A percentile compares a stretch with the other conserved stretches of the same genome.
These are phyloP conservation scores for Xerocomellus dryophilus DNA, from an alignment of 768 basidiomycete species.

Conservation along the genomic window DNA sequence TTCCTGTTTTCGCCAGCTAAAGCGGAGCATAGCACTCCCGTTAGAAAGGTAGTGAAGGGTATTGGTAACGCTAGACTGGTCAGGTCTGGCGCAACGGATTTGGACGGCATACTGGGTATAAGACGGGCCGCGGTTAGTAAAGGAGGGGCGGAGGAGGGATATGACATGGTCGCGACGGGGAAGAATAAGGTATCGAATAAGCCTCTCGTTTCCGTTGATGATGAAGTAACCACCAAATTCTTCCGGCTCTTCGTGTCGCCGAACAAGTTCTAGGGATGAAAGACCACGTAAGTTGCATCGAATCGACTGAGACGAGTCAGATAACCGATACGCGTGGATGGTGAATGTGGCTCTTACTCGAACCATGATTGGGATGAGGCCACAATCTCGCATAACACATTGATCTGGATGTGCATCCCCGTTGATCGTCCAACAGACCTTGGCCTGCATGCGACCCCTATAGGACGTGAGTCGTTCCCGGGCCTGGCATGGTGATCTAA, in stretches of 20 bases:
- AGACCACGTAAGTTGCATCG: conserved; percentile 88
- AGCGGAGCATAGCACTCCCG: conserved; percentile 94
- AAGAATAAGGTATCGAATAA: conserved; percentile 95
- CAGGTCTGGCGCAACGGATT: conserved; percentile 90
- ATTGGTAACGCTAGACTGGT: conserved; percentile 92
- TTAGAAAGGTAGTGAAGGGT: conserved; percentile 97
- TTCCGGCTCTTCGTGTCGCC: conserved; percentile 92
- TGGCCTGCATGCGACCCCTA: conserved; percentile 83
- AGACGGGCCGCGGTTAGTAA: conserved; percentile 87
- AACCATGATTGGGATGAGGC: conserved; percentile 94
- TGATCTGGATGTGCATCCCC: conserved; percentile 62
- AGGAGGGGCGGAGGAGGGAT: conserved; percentile 86
- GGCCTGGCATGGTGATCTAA: conserved; percentile 48
- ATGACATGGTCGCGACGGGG: conserved; percentile 95
- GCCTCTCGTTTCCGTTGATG: conserved; percentile 97
- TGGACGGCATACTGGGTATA: conserved; percentile 94
- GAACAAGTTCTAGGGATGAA: conserved; percentile 82
- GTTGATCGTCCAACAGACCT: conserved; percentile 79
- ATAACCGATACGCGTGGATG: background rate
- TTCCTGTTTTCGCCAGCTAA: conserved; percentile 97
- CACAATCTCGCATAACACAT: conserved; percentile 77
- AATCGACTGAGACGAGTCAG: conserved; percentile 56
- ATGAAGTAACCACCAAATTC: conserved; percentile 99
- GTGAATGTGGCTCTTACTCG: conserved; percentile 56
- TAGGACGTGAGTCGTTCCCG: conserved; percentile 93